phyloP scores from a whole-genome alignment of 495 filamentous ascomycete genomes.

The Clohesyomyces aquaticus region DNA sequence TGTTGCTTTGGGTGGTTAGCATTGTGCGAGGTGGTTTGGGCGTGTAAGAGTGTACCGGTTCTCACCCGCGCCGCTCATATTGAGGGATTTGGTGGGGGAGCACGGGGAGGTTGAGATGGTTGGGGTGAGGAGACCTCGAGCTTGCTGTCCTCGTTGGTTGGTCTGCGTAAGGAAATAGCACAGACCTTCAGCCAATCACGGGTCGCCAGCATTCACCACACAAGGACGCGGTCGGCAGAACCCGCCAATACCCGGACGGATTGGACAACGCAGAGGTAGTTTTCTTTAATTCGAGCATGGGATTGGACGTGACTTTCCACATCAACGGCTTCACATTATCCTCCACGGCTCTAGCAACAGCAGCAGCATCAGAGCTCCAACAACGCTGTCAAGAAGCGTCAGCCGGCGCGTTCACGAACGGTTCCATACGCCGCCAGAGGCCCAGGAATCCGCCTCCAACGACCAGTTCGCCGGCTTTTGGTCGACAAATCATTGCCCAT shows the following conservation, averaged over 20 bases:
- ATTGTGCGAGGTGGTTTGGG: background rate
- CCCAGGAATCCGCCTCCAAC: slow-evolving; percentile 74
- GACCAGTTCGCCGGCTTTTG: slow-evolving; percentile 65
- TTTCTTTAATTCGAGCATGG: background rate
- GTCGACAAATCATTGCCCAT: slow-evolving; percentile 66
- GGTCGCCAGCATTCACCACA: background rate
- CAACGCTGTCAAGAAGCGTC: background rate
- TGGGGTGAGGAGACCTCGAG: slow-evolving; percentile 16
- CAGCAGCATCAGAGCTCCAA: background rate
- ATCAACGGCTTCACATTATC: no score
- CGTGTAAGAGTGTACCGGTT: slow-evolving; percentile 34
- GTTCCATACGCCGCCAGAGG: slow-evolving; percentile 60
- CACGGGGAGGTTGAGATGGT: background rate
- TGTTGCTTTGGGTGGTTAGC: slow-evolving; percentile 15
- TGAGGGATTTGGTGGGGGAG: slow-evolving; percentile 11
- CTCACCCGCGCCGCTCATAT: slow-evolving; percentile 41
- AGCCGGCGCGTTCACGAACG: background rate
- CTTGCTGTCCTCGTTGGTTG: background rate
- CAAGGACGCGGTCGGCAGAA: background rate
- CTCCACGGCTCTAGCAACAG: no score
- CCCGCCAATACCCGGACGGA: background rate
- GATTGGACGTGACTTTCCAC: background rate
- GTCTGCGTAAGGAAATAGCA: background rate
- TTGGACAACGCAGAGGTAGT: background rate
- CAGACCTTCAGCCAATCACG: background rate